Evolutionary conservation across 1,284 basidiomycete genomes (phyloP), one percentile per base, ranked within the genome.

Genomic region (Clitocybe nebularis): DNA sequence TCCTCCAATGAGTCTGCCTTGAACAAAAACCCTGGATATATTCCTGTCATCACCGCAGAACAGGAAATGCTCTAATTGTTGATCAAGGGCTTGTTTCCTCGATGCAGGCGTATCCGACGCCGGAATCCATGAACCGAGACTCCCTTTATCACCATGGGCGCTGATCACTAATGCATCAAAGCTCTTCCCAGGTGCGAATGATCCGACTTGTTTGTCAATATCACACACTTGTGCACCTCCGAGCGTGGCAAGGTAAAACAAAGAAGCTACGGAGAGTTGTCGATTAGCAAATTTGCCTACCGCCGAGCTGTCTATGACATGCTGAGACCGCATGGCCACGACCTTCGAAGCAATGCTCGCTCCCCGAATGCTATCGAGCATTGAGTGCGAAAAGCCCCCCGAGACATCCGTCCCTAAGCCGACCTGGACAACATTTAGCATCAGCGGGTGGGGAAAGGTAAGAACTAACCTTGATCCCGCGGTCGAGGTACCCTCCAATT

Each of bases 321-420:
- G 46, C 48, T 36, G 39, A 26, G 57, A 59, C 50, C 72, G 63
- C 59, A 75, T 62, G 9, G 72, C 70, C 35, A 89, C 54, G 45
- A 89, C 75, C 62, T 95, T 95, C 19, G 90, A 84, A 17, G 89
- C 82, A 26, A 87, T 77, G 54, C 84, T 86, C 2, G 94, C 92
- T 54, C 89, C 79, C 48, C 86, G 84, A 40, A 99, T 75, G 6
- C 81, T 76, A n/a, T 76, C 79, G 33, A 98, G 71, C 50, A 99
- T 89, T 3, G 92, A 93, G 1, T 85, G 72, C 7, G 80, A 81
- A 61, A 82, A 90, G 1, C 93, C 92, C n/a, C 93, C 93, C 0
- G 89, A 89, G 35, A 92, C 88, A 58, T 97, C 93, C 32, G 89
- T 93, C 2, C 93, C 93, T 14, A 97, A 70, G 8, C 90, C 89